Conservation (phyloP, 2,329 filamentous ascomycete species). For the Paraphoma chrysanthemicola region DNA sequence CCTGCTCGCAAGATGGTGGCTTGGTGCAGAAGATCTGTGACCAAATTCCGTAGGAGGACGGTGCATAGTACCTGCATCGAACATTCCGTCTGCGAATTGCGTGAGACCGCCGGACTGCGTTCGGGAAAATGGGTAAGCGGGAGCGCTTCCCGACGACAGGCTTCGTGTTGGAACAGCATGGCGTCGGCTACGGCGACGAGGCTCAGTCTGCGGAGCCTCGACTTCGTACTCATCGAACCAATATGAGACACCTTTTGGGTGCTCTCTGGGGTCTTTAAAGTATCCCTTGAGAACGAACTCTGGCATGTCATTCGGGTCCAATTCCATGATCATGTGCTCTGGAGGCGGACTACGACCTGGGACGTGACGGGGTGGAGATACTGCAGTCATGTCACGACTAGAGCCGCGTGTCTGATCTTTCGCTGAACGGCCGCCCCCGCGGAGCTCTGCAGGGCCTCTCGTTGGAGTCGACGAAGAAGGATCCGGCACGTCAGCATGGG, state of each 20-base stretch:
- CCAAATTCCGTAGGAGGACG: too few relatives aligned
- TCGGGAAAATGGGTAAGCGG: slow-evolving; percentile 1
- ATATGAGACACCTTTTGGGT: slow-evolving; percentile 5
- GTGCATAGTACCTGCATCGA: too few relatives aligned
- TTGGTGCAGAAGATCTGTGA: too few relatives aligned
- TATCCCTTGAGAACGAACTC: slow-evolving; percentile 13
- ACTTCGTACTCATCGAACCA: slow-evolving; percentile 5
- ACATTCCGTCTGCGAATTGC: too few relatives aligned
- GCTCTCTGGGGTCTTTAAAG: neutral
- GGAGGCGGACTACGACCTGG: neutral
- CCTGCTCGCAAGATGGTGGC: neutral
- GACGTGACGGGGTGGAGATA: neutral
- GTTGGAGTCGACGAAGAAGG: neutral
- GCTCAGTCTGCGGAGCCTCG: slow-evolving; percentile 27
- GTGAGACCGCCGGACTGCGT: neutral
- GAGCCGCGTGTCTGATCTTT: neutral
- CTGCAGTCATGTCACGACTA: slow-evolving; percentile 4
- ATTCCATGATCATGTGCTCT: neutral
- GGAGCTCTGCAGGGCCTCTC: slow-evolving; percentile 12
- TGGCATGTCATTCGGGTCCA: neutral
- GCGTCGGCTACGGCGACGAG: slow-evolving; percentile 18
- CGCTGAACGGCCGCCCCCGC: slow-evolving; percentile 16
- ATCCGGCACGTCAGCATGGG: neutral
- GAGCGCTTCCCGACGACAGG: slow-evolving; percentile 31
- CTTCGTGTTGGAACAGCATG: slow-evolving; percentile 18